These are phyloP conservation scores for Debaryomyces psychrophilus DNA, from an alignment of 1,139 yeast species.

Conservation along the genomic window DNA sequence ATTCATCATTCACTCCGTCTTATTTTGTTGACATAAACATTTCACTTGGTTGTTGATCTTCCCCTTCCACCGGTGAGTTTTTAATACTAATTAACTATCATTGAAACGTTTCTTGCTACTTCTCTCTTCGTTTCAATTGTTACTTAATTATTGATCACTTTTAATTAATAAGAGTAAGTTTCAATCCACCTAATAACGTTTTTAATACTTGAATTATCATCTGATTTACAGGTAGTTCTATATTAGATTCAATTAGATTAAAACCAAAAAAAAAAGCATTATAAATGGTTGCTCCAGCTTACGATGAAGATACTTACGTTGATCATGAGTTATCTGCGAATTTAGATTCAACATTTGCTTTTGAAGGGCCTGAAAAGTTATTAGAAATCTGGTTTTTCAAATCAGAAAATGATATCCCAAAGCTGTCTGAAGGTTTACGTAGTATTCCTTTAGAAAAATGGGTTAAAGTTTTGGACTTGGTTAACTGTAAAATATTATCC, in stretches of 20 bases:
- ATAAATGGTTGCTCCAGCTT: conserved; percentile 49
- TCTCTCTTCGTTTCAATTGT: conserved; percentile 49
- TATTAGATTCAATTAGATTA: conserved; percentile 3
- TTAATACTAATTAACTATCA: conserved; percentile 13
- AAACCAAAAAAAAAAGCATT: conserved; percentile 13
- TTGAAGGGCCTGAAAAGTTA: conserved; percentile 96
- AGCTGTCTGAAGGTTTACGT: conserved; percentile 55
- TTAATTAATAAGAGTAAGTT: conserved; percentile 42
- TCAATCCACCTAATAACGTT: conserved; percentile 35
- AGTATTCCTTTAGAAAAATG: conserved; percentile 67
- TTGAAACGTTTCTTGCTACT: conserved; percentile 57
- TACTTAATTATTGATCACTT: conserved; percentile 16
- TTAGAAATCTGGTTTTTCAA: conserved; percentile 86
- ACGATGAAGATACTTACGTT: conserved; percentile 54
- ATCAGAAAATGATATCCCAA: conserved; percentile 41
- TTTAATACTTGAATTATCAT: background rate
- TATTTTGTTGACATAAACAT: conserved; percentile 25
- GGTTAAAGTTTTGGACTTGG: conserved; percentile 76
- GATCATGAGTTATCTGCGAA: conserved; percentile 79
- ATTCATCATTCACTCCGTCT: conserved; percentile 14
- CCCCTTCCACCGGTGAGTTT: conserved; percentile 40
- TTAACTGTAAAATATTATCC: conserved; percentile 86
- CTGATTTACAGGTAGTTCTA: conserved; percentile 2
- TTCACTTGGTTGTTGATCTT: conserved; percentile 39
- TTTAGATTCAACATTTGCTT: conserved; percentile 86